phyloP scores from a whole-genome alignment of 768 basidiomycete species.

The Candolleomyces eurysporus region DNA sequence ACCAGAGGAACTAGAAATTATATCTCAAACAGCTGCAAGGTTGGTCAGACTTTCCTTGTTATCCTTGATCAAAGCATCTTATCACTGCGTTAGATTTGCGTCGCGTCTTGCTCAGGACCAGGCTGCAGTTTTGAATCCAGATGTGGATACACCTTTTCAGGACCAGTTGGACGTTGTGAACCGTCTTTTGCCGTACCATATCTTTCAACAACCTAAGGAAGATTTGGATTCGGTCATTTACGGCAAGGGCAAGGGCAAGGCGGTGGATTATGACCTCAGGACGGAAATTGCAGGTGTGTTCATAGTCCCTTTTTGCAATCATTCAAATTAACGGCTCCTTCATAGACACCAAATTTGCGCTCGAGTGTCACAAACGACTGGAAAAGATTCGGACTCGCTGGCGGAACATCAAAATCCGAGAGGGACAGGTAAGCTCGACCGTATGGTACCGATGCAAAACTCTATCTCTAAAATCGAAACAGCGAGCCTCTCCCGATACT shows the following conservation, averaged over 20 bases:
- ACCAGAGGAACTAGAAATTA: constrained; percentile 51
- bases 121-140: constrained; percentile 54
- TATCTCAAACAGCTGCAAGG: constrained; percentile 49
- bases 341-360: constrained; percentile 67
- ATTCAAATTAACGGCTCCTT: constrained; percentile 5
- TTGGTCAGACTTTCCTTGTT: constrained; percentile 7
- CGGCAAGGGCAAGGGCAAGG: constrained; percentile 65
- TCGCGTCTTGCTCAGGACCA: constrained; percentile 64
- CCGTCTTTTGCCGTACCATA: constrained; percentile 77
- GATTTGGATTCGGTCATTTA: constrained; percentile 45
- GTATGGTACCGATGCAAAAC: not conserved
- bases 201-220: constrained; percentile 72
- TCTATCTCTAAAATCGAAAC: not conserved
- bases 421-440: constrained; percentile 51
- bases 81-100: constrained; percentile 42
- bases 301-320: not conserved
- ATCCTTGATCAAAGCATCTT: not conserved
- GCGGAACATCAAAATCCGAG: constrained; percentile 46
- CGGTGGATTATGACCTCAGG: constrained; percentile 38
- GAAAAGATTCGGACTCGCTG: constrained; percentile 59
- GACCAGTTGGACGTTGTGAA: constrained; percentile 62
- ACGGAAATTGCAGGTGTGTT: constrained; percentile 52
- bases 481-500: constrained; percentile 62
- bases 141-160: constrained; percentile 66
- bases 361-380: constrained; percentile 62